Conservation (phyloP, 495 filamentous ascomycete species). For the Elasticomyces elasticus region DNA sequence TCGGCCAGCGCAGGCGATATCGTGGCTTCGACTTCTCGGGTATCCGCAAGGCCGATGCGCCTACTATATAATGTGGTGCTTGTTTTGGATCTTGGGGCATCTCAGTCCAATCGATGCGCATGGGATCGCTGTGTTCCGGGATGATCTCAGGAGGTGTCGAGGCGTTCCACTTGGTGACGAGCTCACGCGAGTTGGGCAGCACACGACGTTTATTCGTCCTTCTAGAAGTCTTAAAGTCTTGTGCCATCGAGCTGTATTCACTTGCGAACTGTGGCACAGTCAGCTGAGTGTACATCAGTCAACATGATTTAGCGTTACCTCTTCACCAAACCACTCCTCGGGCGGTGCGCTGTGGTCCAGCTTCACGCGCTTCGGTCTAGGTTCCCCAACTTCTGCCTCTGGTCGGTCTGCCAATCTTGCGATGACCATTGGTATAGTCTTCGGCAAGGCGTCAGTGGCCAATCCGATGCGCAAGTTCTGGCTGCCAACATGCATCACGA, state of each 20-base stretch:
- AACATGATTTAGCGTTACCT: slow-evolving; percentile 41
- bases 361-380: slow-evolving; percentile 80
- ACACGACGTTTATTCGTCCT: slow-evolving; percentile 84
- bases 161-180: slow-evolving; percentile 86
- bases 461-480: slow-evolving; percentile 90
- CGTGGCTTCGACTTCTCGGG: slow-evolving; percentile 81
- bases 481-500: slow-evolving; percentile 95
- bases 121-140: slow-evolving; percentile 83
- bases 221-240: slow-evolving; percentile 82
- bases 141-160: slow-evolving; percentile 72
- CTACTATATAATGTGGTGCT: slow-evolving; percentile 64
- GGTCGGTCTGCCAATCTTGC: slow-evolving; percentile 62
- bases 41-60: slow-evolving; percentile 71
- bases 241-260: slow-evolving; percentile 69
- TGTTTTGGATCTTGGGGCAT: slow-evolving; percentile 46
- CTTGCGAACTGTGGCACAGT: slow-evolving; percentile 47
- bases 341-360: slow-evolving; percentile 49
- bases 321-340: slow-evolving; percentile 75
- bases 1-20: slow-evolving; percentile 86
- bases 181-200: slow-evolving; percentile 87
- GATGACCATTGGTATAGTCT: slow-evolving; percentile 86
- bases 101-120: slow-evolving; percentile 93
- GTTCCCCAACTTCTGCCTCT: slow-evolving; percentile 70
- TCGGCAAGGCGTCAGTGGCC: slow-evolving; percentile 87
- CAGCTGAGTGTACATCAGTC: neutral